These are phyloP conservation scores for Tricholoma terreum DNA, from an alignment of 768 basidiomycete genomes.

Conservation along the genomic window DNA sequence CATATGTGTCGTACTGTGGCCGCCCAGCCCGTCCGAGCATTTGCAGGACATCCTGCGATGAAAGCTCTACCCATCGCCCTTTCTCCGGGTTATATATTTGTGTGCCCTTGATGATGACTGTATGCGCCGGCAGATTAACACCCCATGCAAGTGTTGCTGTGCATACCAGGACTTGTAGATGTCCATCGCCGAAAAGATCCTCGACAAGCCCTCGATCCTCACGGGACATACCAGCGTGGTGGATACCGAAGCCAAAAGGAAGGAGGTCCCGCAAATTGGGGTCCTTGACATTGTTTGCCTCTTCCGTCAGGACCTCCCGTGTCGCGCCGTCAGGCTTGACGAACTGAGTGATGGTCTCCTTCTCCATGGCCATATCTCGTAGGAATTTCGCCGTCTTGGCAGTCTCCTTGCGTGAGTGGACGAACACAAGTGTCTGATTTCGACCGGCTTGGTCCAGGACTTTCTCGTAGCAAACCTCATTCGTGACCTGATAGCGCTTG, in stretches of 20 bases:
- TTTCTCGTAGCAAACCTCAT: conserved; percentile 99
- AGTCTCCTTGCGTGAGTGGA: conserved; percentile 98
- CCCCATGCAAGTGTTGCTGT: conserved; percentile 99
- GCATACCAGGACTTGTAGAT: conserved; percentile 91
- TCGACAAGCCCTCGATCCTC: conserved; percentile 92
- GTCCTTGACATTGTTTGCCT: conserved; percentile 81
- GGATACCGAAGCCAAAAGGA: conserved; percentile 96
- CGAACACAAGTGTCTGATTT: conserved; percentile 94
- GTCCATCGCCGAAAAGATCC: conserved; percentile 89
- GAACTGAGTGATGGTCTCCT: conserved; percentile 94
- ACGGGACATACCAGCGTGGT: conserved; percentile 94
- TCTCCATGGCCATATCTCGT: conserved; percentile 92
- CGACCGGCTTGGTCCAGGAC: conserved; percentile 86
- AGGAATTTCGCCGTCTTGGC: conserved; percentile 95
- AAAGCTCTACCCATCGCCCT: conserved; percentile 95
- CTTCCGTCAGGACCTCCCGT: conserved; percentile 84
- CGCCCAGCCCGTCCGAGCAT: conserved; percentile 98
- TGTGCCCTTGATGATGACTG: conserved; percentile 99
- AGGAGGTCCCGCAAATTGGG: conserved; percentile 81
- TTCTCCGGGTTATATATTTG: conserved; percentile 99
- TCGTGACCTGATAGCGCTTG: conserved; percentile 96
- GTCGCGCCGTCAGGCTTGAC: conserved; percentile 92
- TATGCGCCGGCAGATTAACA: conserved; percentile 96
- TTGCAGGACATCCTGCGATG: conserved; percentile 93
- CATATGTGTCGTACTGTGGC: conserved; percentile 95